Percentiles rank a stretch among this genome's conserved stretches.
Conservation (phyloP, 805 yeast species). For the Yarrowia keelungensis region DNA sequence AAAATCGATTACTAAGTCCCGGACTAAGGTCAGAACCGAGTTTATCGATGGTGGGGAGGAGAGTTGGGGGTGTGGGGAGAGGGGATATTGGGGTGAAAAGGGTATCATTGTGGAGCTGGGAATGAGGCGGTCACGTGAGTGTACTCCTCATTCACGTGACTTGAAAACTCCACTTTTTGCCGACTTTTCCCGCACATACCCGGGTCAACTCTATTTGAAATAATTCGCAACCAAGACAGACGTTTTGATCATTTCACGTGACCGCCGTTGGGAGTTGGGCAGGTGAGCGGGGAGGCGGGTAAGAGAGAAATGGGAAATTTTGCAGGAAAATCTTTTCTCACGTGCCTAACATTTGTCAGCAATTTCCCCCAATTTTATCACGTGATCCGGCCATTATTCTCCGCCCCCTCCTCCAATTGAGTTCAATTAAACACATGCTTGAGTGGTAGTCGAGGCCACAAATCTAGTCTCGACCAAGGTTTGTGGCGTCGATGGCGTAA, state of each 20-base stretch:
- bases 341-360: background rate
- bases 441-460: background rate
- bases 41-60: background rate
- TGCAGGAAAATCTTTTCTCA: too few relatives aligned
- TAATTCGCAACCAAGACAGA: conserved; percentile 2
- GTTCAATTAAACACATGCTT: conserved; percentile 28
- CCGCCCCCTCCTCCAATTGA: background rate
- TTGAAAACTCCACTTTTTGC: background rate
- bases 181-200: background rate
- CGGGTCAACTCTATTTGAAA: conserved; percentile 20
- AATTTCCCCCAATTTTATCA: background rate
- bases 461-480: background rate
- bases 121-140: background rate
- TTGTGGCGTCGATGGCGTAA: conserved; percentile 31
- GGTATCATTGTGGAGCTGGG: background rate
- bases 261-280: background rate
- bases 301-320: too few relatives aligned
- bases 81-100: background rate
- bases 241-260: conserved; percentile 1
- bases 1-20: background rate
- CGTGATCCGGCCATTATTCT: background rate
- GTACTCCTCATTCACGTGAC: background rate
- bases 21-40: conserved; percentile 4
- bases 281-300: too few relatives aligned
- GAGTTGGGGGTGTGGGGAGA: too few relatives aligned